Conservation (phyloP, 495 filamentous ascomycete species). For the Penicillium silybi region DNA sequence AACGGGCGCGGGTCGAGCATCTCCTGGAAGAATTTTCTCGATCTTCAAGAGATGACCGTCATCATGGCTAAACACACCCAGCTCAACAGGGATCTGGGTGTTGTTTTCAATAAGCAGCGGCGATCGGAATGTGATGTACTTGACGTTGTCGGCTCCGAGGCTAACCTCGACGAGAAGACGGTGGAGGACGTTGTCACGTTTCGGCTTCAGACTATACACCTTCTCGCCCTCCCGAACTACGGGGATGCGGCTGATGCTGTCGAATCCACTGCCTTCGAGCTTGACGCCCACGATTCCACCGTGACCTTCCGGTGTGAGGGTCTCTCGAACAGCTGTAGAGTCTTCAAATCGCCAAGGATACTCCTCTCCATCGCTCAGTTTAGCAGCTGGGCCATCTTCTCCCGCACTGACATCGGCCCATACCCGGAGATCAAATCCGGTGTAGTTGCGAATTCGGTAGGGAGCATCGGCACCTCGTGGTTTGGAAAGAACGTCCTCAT, state of each 20-base stretch:
- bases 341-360: slow-evolving; percentile 95
- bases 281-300: slow-evolving; percentile 73
- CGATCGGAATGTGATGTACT: slow-evolving; percentile 94
- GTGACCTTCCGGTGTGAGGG: slow-evolving; percentile 74
- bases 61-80: slow-evolving; percentile 86
- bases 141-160: slow-evolving; percentile 87
- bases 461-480: slow-evolving; percentile 88
- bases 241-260: slow-evolving; percentile 79
- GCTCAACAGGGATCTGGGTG: slow-evolving; percentile 91
- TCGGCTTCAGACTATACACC: slow-evolving; percentile 77
- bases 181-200: slow-evolving; percentile 80
- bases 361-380: slow-evolving; percentile 84
- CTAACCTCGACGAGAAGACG: slow-evolving; percentile 88
- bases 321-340: slow-evolving; percentile 89
- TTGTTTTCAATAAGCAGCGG: slow-evolving; percentile 96
- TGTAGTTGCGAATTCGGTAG: slow-evolving; percentile 91
- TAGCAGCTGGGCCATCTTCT: slow-evolving; percentile 65
- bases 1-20: slow-evolving; percentile 85
- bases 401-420: slow-evolving; percentile 69
- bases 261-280: slow-evolving; percentile 90
- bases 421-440: slow-evolving; percentile 82
- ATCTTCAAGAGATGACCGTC: slow-evolving; percentile 93
- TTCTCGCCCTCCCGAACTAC: slow-evolving; percentile 92
- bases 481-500: slow-evolving; percentile 92
- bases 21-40: slow-evolving; percentile 92